Percentiles rank a stretch among this genome's conserved stretches.
Conservation (phyloP, 768 basidiomycete species). For the Lactarius akahatsu region DNA sequence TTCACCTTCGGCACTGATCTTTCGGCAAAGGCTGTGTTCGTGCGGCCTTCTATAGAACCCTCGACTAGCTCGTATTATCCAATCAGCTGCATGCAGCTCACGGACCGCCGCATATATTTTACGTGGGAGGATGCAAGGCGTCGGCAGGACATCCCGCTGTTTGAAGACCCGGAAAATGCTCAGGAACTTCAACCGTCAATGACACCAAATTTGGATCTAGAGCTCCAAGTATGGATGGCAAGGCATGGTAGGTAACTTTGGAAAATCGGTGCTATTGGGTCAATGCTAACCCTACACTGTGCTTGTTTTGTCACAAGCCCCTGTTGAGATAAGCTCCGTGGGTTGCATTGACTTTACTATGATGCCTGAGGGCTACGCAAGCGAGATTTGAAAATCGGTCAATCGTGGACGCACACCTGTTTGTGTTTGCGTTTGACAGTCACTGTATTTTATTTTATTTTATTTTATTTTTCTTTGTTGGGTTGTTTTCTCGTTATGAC, state of each 20-base stretch:
- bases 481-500: neutral
- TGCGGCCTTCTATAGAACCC: conserved; percentile 9
- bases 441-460: neutral
- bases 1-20: conserved; percentile 11
- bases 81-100: conserved; percentile 28
- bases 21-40: neutral
- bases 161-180: conserved; percentile 3
- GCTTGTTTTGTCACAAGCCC: neutral
- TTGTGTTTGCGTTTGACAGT: neutral
- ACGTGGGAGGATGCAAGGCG: conserved; percentile 24
- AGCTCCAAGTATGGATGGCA: neutral
- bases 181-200: neutral
- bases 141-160: conserved; percentile 11
- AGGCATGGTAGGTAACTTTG: neutral
- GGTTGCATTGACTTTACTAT: conserved; percentile 28
- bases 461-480: neutral
- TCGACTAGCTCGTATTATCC: neutral
- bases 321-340: neutral
- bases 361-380: conserved; percentile 13
- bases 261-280: neutral
- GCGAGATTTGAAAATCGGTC: neutral
- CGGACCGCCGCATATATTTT: conserved; percentile 28
- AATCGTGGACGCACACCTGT: neutral
- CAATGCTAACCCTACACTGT: neutral
- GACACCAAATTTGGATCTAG: neutral